Evolutionary conservation across 805 yeast genomes (phyloP), one percentile per base, ranked within the genome.

Genomic region (Pachysolen tannophilus): DNA sequence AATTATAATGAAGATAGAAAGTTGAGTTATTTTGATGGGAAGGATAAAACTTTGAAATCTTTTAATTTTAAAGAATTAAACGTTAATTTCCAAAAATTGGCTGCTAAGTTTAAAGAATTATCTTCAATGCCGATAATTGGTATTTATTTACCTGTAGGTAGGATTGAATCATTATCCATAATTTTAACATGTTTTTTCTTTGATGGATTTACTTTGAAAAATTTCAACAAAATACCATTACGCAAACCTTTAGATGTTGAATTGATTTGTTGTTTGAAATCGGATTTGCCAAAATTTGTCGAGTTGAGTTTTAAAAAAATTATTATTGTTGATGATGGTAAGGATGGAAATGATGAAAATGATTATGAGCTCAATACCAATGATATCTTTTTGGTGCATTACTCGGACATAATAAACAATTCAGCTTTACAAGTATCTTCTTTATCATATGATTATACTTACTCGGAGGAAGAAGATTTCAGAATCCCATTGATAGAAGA

Each of bases 281-380:
- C 32, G 19, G 30, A 47, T 17, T 24, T 39, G 8, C 15, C 35
- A 6, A 31, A 26, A 8, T 43, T 46, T 16, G 9, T 27, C 3
- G 28, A 33, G 3, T 18, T 44, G 18, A 48, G 20, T 23, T 41
- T 11, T 38, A 44, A 10, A 62, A 67, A 40, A 34, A 43, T 35
- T 26, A 41, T 63, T n/a, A 50, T 58, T 2, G 32, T 52, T 18
- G 49, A 54, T 7, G 46, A 43, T 5, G 32, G 43, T 5, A 34
- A 41, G 9, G 39, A 41, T 9, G 33, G 34, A 4, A 20, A 41
- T 4, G 42, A 38, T 3, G 38, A 46, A 3, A 43, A 52, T 36
- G 43, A 55, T 39, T 57, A 66, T 37, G n/a, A 56, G 67, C 18
- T 43, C 58, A 38, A 40, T 53, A 8, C 29, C 53, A 20, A 13